A percentile compares a stretch with the other conserved stretches of the same genome.
These are phyloP conservation scores for Trametes elegans DNA, from an alignment of 768 basidiomycete species.

Conservation along the genomic window DNA sequence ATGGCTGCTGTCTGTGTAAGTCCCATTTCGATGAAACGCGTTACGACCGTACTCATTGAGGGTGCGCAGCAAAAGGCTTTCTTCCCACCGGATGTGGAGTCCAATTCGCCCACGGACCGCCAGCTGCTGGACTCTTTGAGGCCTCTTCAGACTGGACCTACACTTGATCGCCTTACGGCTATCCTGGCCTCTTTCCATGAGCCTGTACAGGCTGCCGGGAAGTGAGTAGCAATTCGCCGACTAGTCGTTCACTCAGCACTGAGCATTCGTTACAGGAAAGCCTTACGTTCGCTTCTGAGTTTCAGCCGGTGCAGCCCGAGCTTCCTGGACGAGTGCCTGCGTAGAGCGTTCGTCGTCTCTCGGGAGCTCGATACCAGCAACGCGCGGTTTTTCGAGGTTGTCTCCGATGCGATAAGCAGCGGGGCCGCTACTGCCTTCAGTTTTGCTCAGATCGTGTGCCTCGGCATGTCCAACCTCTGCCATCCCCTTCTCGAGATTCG, in stretches of 20 bases:
- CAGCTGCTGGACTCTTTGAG: constrained; percentile 45
- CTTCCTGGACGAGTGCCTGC: constrained; percentile 63
- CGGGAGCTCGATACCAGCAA: constrained; percentile 55
- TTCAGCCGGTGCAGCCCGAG: constrained; percentile 51
- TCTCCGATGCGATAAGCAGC: constrained; percentile 66
- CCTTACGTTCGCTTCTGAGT: constrained; percentile 65
- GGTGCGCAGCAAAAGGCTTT: constrained; percentile 69
- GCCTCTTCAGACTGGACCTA: constrained; percentile 48
- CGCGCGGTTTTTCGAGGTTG: constrained; percentile 72
- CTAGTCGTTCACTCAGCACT: neutral
- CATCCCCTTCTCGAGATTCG: constrained; percentile 65
- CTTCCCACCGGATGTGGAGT: constrained; percentile 58
- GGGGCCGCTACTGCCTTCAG: constrained; percentile 48
- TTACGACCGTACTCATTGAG: neutral
- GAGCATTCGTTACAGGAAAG: constrained; percentile 54
- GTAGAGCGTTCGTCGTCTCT: constrained; percentile 63
- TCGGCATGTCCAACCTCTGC: constrained; percentile 83
- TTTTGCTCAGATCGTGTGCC: constrained; percentile 71
- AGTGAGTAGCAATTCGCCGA: constrained; percentile 46
- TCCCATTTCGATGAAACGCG: constrained; percentile 21
- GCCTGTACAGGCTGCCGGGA: constrained; percentile 53
- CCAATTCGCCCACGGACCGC: constrained; percentile 64
- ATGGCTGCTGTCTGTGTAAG: constrained; percentile 86
- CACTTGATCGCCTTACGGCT: constrained; percentile 66
- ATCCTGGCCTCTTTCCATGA: constrained; percentile 61